Conservation (phyloP, 805 yeast species). For the Wickerhamiella vanderwaltii region DNA sequence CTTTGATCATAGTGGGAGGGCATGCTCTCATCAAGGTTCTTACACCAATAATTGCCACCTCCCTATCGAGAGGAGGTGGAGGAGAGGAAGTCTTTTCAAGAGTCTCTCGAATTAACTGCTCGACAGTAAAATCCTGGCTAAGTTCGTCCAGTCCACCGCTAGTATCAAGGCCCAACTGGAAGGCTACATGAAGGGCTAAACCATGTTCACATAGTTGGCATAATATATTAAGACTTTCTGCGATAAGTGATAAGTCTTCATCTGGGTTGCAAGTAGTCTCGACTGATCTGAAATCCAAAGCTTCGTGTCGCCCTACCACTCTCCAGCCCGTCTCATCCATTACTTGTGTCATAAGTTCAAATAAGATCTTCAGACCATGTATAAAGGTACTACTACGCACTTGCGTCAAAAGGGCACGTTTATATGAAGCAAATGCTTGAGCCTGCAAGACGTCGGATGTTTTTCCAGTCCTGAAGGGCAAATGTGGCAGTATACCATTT, state of each 20-base stretch:
- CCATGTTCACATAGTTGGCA: conserved; percentile 2
- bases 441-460: neutral
- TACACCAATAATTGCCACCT: neutral
- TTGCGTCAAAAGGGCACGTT: neutral
- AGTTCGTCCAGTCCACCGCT: neutral
- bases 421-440: neutral
- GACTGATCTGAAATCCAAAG: neutral
- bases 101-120: neutral
- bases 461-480: conserved; percentile 1
- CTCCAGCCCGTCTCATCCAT: conserved; percentile 8
- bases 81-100: neutral
- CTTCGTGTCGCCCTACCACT: neutral
- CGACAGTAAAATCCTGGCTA: neutral
- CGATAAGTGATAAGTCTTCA: no score
- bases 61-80: neutral
- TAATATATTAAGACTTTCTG: neutral
- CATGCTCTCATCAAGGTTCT: neutral
- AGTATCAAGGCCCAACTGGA: neutral
- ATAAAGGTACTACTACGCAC: neutral
- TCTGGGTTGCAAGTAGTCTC: neutral
- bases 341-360: neutral
- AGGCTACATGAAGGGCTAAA: neutral
- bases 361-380: neutral
- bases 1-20: neutral
- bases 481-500: neutral